phyloP scores from a whole-genome alignment of 495 filamentous ascomycete genomes.

The Chaetomium cochliodes region DNA sequence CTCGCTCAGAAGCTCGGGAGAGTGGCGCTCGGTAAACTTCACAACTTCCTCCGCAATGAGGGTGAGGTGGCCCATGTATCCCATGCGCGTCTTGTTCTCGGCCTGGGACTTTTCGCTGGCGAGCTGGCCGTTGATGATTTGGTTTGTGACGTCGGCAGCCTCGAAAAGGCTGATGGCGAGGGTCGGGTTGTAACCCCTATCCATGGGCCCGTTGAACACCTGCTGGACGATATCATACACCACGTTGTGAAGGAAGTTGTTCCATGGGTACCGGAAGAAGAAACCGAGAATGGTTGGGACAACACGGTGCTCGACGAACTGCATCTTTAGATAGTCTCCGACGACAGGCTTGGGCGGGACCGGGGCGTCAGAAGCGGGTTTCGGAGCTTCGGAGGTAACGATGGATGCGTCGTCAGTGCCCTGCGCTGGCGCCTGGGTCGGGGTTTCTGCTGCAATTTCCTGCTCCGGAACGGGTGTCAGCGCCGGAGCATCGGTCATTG shows the following conservation, averaged over 20 bases:
- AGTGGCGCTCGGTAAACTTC: constrained; percentile 94
- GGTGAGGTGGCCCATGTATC: constrained; percentile 98
- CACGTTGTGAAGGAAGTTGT: constrained; percentile 99
- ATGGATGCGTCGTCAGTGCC: constrained; percentile 26
- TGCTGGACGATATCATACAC: constrained; percentile 99
- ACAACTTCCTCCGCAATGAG: constrained; percentile 98
- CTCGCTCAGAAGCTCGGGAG: constrained; percentile 80
- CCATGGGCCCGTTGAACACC: constrained; percentile 98
- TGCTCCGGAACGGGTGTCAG: background rate
- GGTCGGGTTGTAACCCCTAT: constrained; percentile 86
- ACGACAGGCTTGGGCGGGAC: constrained; percentile 68
- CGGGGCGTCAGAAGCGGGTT: constrained; percentile 19
- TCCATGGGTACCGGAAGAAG: constrained; percentile 99
- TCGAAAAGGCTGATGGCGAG: constrained; percentile 94
- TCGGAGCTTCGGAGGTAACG: constrained; percentile 20
- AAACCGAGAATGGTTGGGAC: constrained; percentile 97
- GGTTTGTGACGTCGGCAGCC: constrained; percentile 80
- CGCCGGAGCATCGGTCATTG: constrained; percentile 7
- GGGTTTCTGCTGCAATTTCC: background rate
- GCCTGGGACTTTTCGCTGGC: constrained; percentile 80
- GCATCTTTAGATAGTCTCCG: constrained; percentile 95
- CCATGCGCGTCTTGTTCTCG: constrained; percentile 82
- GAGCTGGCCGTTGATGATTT: constrained; percentile 86
- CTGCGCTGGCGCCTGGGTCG: background rate
- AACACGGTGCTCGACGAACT: constrained; percentile 90